These are phyloP conservation scores for Colletotrichum simmondsii DNA, from an alignment of 2,329 filamentous ascomycete species.

Conservation along the genomic window DNA sequence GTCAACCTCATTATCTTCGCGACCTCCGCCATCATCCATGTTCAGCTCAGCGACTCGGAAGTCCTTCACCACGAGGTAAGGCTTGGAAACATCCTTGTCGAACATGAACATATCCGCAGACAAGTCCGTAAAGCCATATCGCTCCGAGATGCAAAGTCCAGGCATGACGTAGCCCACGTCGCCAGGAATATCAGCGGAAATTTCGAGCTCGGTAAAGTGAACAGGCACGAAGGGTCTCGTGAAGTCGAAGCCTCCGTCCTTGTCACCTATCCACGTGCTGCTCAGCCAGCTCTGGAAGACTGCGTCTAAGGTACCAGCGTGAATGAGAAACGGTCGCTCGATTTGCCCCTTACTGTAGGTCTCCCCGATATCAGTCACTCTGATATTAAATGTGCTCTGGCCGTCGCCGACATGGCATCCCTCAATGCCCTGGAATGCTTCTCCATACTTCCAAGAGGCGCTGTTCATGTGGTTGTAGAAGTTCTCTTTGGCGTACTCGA, in stretches of 20 bases:
- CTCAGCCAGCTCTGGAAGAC: not conserved
- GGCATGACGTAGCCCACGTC: not conserved
- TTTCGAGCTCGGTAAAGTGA: not conserved
- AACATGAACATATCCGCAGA: constrained; percentile 2
- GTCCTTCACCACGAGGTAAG: not conserved
- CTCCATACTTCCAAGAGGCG: not conserved
- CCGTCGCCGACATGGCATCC: not conserved
- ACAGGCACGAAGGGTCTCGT: not conserved
- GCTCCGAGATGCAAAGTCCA: not conserved
- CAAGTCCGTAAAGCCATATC: not conserved
- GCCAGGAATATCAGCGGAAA: not conserved
- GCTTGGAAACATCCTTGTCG: not conserved
- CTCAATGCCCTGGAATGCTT: not conserved
- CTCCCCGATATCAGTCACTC: not conserved
- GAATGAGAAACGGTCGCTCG: not conserved
- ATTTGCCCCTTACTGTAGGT: not conserved
- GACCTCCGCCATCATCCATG: not conserved
- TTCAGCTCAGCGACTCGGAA: not conserved
- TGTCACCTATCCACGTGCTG: not conserved
- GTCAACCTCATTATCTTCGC: not conserved
- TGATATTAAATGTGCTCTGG: not conserved
- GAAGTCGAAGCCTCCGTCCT: not conserved
- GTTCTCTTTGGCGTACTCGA: not conserved
- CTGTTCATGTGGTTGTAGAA: constrained; percentile 1
- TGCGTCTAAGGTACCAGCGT: not conserved